Conservation (phyloP, 495 filamentous ascomycete species). For the Delitschia confertaspora region DNA sequence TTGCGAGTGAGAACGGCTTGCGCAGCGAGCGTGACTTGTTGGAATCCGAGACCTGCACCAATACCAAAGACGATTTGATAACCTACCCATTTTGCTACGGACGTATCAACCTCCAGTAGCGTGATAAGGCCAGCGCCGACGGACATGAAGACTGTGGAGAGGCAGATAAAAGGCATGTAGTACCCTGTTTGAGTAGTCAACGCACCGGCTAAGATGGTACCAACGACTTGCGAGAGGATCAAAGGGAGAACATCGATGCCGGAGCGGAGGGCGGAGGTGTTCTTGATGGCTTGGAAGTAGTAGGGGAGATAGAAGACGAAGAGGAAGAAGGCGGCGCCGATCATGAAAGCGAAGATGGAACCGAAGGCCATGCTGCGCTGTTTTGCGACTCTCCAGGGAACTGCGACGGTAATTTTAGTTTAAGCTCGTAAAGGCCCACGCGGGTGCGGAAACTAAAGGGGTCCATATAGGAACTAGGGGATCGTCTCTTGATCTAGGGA, state of each 20-base stretch:
- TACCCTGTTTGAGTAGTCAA: slow-evolving; percentile 4
- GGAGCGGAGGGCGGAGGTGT: slow-evolving; percentile 14
- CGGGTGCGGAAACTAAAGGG: too few species aligned
- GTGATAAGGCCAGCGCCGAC: slow-evolving; percentile 16
- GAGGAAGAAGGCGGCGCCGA: slow-evolving; percentile 10
- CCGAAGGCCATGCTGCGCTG: slow-evolving; percentile 10
- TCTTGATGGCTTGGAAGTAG: slow-evolving; percentile 28
- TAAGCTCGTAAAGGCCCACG: too few species aligned
- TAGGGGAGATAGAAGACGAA: slow-evolving; percentile 31
- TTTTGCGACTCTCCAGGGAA: slow-evolving; percentile 14
- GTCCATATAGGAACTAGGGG: too few species aligned
- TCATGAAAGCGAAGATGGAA: slow-evolving; percentile 18
- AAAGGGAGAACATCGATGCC: slow-evolving; percentile 24
- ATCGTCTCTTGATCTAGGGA: too few species aligned
- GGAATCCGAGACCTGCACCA: slow-evolving; percentile 6
- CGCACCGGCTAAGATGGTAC: slow-evolving; percentile 3
- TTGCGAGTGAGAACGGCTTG: slow-evolving; percentile 7
- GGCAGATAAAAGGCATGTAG: slow-evolving; percentile 19
- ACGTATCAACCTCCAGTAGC: slow-evolving; percentile 2
- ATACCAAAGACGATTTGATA: slow-evolving; percentile 17
- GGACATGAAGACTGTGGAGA: background rate
- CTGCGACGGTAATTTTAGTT: too few species aligned
- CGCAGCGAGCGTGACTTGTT: slow-evolving; percentile 1
- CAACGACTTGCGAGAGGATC: slow-evolving; percentile 25
- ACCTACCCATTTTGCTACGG: slow-evolving; percentile 13